Percentiles rank a stretch among this genome's conserved stretches.
Evolutionary conservation across 768 basidiomycete species (phyloP).

Genomic region (Cystobasidium tubakii): DNA sequence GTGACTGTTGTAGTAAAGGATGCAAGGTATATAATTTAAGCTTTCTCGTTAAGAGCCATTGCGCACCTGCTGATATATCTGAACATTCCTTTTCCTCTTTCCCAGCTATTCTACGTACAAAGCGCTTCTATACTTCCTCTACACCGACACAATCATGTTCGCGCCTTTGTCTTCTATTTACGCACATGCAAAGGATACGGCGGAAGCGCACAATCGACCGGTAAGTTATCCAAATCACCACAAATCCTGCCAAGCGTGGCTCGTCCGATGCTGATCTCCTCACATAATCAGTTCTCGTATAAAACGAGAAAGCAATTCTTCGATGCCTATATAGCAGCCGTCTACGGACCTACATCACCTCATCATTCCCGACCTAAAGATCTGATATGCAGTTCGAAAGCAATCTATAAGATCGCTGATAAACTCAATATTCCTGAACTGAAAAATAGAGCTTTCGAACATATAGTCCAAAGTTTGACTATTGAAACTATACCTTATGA

Average conservation of each 20-base stretch:
- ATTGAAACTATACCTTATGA: constrained; percentile 51
- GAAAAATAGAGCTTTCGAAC: constrained; percentile 50
- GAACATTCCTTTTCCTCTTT: too few relatives aligned
- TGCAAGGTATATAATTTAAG: constrained; percentile 38
- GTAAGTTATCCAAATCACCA: constrained; percentile 32
- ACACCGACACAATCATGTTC: constrained; percentile 51
- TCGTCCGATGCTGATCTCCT: too few relatives aligned
- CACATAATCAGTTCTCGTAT: constrained; percentile 8
- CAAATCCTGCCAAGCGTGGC: constrained; percentile 33
- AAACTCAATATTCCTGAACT: constrained; percentile 50
- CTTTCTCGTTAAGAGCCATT: neutral
- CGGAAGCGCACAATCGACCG: constrained; percentile 9
- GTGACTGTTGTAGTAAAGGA: constrained; percentile 50
- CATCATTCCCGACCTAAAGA: neutral
- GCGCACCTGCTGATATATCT: neutral
- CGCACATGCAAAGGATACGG: constrained; percentile 40
- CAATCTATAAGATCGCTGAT: constrained; percentile 47
- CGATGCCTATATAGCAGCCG: constrained; percentile 11
- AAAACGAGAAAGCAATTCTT: constrained; percentile 28
- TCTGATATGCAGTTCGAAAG: constrained; percentile 49
- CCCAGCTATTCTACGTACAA: constrained; percentile 51
- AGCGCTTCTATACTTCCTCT: constrained; percentile 51
- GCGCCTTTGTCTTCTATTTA: constrained; percentile 51
- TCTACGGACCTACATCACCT: neutral
- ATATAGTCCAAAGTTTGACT: constrained; percentile 50